A percentile compares a stretch with the other conserved stretches of the same genome.
These are phyloP conservation scores for Puya raimondii DNA, from an alignment of 176 grass and related monocot species.

Conservation along the genomic window DNA sequence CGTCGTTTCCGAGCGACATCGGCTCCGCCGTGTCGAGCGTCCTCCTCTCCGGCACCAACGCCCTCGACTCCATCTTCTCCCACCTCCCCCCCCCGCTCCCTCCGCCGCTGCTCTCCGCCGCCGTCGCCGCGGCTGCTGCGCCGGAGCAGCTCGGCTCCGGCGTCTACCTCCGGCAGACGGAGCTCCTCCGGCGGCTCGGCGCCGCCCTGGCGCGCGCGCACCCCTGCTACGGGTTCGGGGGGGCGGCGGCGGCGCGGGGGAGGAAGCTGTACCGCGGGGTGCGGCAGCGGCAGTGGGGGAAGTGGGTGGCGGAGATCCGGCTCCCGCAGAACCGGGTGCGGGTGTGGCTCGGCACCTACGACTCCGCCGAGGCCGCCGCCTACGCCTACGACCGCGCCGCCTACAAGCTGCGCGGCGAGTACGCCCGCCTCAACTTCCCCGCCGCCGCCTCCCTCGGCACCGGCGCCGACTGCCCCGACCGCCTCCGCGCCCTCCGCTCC, in stretches of 20 bases:
- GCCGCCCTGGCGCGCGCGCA: constrained; percentile 9
- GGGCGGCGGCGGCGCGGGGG: neutral
- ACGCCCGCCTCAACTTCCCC: constrained; percentile 97
- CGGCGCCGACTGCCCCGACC: constrained; percentile 28
- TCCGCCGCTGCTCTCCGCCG: constrained; percentile 29
- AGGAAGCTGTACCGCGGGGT: constrained; percentile 83
- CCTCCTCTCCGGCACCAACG: constrained; percentile 52
- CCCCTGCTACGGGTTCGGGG: neutral
- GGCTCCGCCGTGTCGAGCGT: constrained; percentile 42
- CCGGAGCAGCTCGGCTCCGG: constrained; percentile 53
- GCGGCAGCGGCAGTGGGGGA: constrained; percentile 92
- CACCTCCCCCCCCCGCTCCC: constrained; percentile 53
- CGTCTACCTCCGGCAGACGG: constrained; percentile 78
- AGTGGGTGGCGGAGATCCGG: constrained; percentile 93
- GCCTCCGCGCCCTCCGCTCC: constrained; percentile 37
- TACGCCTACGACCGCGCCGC: constrained; percentile 90
- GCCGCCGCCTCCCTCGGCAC: constrained; percentile 59
- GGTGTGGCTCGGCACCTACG: constrained; percentile 97
- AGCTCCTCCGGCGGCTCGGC: constrained; percentile 65
- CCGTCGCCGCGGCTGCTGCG: neutral
- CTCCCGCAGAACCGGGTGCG: constrained; percentile 87
- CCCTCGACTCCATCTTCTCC: constrained; percentile 73
- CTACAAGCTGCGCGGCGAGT: constrained; percentile 74
- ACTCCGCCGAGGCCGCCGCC: constrained; percentile 82
- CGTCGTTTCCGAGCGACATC: constrained; percentile 32